A percentile compares a stretch with the other conserved stretches of the same genome.
These are phyloP conservation scores for Blastobotrys arbuscula DNA, from an alignment of 1,139 yeast species.

Conservation along the genomic window DNA sequence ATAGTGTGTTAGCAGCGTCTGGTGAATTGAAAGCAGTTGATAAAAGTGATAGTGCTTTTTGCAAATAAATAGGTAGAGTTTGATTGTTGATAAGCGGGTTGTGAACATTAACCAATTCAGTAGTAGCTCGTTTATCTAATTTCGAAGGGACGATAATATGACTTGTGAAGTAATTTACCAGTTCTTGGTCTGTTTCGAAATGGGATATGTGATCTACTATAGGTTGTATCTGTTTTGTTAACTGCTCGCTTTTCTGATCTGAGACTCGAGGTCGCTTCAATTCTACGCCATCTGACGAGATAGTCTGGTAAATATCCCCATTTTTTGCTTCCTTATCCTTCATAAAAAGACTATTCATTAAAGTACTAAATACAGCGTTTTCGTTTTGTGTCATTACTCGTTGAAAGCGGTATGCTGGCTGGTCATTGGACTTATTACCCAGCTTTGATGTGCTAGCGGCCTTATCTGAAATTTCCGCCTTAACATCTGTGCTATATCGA, in stretches of 20 bases:
- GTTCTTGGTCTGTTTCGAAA: conserved; percentile 27
- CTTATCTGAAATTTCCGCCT: too few species aligned
- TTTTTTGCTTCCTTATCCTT: conserved; percentile 13
- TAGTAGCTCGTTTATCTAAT: background rate
- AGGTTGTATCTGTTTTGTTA: conserved; percentile 12
- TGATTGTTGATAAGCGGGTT: conserved; percentile 17
- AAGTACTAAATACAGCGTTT: conserved; percentile 23
- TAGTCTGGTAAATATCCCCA: conserved; percentile 10
- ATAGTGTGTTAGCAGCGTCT: conserved; percentile 37
- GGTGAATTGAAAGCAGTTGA: conserved; percentile 34
- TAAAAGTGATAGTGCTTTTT: conserved; percentile 28
- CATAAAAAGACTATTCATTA: conserved; percentile 25
- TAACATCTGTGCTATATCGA: too few species aligned
- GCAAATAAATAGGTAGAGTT: conserved; percentile 19
- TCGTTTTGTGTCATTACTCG: conserved; percentile 17
- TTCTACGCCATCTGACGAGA: background rate
- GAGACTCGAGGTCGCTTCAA: background rate
- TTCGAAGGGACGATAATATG: conserved; percentile 16
- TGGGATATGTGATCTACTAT: conserved; percentile 26
- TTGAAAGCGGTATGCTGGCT: background rate
- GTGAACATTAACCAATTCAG: background rate
- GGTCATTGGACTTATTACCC: too few species aligned
- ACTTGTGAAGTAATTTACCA: conserved; percentile 24
- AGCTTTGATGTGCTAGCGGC: too few species aligned
- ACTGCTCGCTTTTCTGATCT: background rate